Percentiles rank a stretch among this genome's conserved stretches.
phyloP scores from a whole-genome alignment of 2,329 filamentous ascomycete genomes.

The Aspergillus sp. region DNA sequence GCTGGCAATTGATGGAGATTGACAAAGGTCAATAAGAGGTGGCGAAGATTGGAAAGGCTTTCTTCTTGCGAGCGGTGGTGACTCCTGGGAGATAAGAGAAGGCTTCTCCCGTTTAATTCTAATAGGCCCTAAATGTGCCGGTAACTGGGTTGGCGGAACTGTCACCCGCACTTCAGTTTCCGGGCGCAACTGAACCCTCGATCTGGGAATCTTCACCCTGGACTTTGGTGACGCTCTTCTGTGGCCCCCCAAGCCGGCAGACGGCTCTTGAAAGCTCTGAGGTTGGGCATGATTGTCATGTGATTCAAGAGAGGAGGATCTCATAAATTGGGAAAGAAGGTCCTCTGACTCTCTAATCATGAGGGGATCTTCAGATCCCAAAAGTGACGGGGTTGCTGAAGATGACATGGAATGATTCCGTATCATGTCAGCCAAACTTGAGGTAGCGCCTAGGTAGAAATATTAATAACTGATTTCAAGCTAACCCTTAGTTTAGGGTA shows the following conservation, averaged over 20 bases:
- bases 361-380: slow-evolving; percentile 26
- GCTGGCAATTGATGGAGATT: neutral
- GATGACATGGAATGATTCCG: slow-evolving; percentile 2
- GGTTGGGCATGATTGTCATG: neutral
- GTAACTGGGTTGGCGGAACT: neutral
- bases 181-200: slow-evolving; percentile 2
- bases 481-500: neutral
- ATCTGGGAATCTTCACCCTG: slow-evolving; percentile 7
- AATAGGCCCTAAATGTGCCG: neutral
- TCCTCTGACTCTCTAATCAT: slow-evolving; percentile 27
- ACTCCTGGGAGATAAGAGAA: slow-evolving; percentile 2
- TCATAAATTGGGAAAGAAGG: slow-evolving; percentile 34
- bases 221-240: neutral
- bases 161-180: neutral
- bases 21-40: neutral
- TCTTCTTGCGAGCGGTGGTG: neutral
- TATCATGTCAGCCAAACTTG: slow-evolving; percentile 7
- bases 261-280: neutral
- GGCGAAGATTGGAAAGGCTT: neutral
- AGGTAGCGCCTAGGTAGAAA: neutral
- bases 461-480: neutral
- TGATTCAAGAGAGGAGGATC: slow-evolving; percentile 15
- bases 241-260: neutral
- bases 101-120: neutral
- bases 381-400: neutral